These are phyloP conservation scores for Umbelopsis sp. DNA, from an alignment of 192 early-diverging fungal species.

Conservation along the genomic window DNA sequence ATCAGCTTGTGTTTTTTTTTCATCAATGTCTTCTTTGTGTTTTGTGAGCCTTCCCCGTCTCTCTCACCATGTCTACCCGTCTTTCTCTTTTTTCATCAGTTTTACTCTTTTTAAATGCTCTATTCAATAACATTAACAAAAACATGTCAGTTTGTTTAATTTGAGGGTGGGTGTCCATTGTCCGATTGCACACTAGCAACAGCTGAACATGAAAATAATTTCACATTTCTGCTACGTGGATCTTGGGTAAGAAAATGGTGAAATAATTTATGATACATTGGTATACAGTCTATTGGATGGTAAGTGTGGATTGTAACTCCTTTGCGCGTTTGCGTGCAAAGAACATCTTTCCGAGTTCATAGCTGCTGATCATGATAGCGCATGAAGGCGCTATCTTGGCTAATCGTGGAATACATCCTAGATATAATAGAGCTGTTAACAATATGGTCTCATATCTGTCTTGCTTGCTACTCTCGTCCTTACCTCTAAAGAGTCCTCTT, in stretches of 20 bases:
- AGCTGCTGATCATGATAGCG: conserved; percentile 95
- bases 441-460: not conserved
- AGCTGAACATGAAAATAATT: no score
- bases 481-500: conserved; percentile 55
- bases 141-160: not conserved
- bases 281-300: not conserved
- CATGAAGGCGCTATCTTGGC: conserved; percentile 90
- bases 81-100: not conserved
- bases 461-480: not conserved
- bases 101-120: conserved; percentile 9
- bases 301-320: not conserved
- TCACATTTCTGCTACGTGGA: no score
- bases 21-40: not conserved
- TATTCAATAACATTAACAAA: conserved; percentile 16
- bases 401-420: conserved; percentile 73
- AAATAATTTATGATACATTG: not conserved
- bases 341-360: conserved; percentile 67
- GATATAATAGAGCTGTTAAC: not conserved
- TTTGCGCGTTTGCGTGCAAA: conserved; percentile 26
- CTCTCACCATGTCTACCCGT: no score
- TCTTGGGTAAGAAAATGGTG: no score
- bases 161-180: not conserved
- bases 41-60: not conserved
- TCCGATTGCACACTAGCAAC: no score
- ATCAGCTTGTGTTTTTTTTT: conserved; percentile 11